These are phyloP conservation scores for Seiridium cupressi DNA, from an alignment of 2,329 filamentous ascomycete species.

Conservation along the genomic window DNA sequence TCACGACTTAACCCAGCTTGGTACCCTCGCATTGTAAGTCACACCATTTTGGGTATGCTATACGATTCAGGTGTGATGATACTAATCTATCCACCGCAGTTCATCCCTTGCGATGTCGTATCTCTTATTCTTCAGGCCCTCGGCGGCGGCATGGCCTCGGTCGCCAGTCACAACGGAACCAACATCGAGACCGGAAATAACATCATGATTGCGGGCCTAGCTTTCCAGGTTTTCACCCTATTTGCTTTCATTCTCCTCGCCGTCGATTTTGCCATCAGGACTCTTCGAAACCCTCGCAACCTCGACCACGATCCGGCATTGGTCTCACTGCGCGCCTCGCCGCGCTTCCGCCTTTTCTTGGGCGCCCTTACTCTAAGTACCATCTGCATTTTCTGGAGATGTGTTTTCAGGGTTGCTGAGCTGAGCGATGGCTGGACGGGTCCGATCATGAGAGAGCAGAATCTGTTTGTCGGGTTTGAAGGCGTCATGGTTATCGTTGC, in stretches of 20 bases:
- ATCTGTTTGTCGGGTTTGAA: conserved; percentile 58
- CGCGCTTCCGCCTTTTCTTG: conserved; percentile 53
- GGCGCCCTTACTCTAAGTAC: conserved; percentile 55
- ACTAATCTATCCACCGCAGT: conserved; percentile 31
- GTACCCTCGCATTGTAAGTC: conserved; percentile 47
- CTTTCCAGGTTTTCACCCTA: conserved; percentile 59
- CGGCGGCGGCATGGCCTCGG: conserved; percentile 55
- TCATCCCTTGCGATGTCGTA: conserved; percentile 62
- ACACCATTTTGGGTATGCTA: neutral
- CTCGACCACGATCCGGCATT: conserved; percentile 37
- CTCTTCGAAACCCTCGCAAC: conserved; percentile 29
- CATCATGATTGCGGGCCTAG: conserved; percentile 64
- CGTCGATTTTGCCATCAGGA: conserved; percentile 47
- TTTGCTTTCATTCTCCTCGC: conserved; percentile 50
- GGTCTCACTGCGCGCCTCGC: conserved; percentile 35
- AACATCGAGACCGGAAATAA: conserved; percentile 46
- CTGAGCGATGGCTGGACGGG: conserved; percentile 63
- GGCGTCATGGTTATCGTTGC: conserved; percentile 50
- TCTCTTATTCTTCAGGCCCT: conserved; percentile 59
- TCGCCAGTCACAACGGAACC: conserved; percentile 34
- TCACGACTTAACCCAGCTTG: conserved; percentile 44
- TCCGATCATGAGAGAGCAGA: conserved; percentile 52
- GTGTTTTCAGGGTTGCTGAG: conserved; percentile 65
- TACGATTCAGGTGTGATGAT: neutral
- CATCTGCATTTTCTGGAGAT: conserved; percentile 62